Conservation (phyloP, 2,329 filamentous ascomycete genomes). For the Sordariomycetes sp. region DNA sequence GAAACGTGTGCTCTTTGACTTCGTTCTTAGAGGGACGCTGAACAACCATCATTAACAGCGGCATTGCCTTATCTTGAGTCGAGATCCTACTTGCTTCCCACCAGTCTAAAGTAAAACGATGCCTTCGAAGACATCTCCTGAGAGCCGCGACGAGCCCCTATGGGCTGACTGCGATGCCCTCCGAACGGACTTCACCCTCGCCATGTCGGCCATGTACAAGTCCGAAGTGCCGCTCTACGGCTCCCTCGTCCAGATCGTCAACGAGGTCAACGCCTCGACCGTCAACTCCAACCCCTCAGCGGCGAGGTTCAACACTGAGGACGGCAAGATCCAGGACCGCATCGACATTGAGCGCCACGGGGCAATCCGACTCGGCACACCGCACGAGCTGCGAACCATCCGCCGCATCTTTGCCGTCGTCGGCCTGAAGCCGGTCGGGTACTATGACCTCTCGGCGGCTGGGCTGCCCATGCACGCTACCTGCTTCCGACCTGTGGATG, state of each 20-base stretch:
- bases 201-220: slow-evolving; percentile 24
- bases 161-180: slow-evolving; percentile 11
- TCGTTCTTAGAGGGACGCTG: too few species aligned
- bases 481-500: slow-evolving; percentile 32
- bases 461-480: slow-evolving; percentile 42
- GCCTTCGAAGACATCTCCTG: too few species aligned
- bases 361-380: slow-evolving; percentile 37
- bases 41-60: too few species aligned
- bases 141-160: too few species aligned
- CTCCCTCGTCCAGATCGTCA: slow-evolving; percentile 19
- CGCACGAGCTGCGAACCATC: slow-evolving; percentile 30
- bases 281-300: background rate
- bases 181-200: slow-evolving; percentile 16
- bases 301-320: slow-evolving; percentile 1
- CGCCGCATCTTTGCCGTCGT: slow-evolving; percentile 34
- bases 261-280: slow-evolving; percentile 11
- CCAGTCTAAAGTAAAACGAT: too few species aligned
- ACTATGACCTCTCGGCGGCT: slow-evolving; percentile 38
- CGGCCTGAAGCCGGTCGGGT: slow-evolving; percentile 39
- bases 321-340: slow-evolving; percentile 1
- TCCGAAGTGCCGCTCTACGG: slow-evolving; percentile 24
- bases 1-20: too few species aligned
- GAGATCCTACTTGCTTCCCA: too few species aligned
- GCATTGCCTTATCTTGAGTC: too few species aligned
- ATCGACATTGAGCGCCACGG: slow-evolving; percentile 28